Conservation (phyloP, 1,139 yeast genomes). For the Pichia sp. region DNA sequence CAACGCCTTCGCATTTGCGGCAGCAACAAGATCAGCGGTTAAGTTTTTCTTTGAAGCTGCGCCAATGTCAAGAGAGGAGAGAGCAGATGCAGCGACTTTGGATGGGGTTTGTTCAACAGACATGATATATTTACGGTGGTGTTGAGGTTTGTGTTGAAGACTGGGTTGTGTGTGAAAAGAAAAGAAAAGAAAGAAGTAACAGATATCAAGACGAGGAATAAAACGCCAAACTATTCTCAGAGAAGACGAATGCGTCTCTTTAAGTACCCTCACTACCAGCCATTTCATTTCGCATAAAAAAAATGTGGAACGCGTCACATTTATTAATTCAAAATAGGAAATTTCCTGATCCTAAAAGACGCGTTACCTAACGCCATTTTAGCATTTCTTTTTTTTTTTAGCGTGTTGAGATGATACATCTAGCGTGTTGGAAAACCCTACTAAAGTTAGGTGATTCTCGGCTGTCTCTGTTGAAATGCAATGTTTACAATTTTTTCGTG, state of each 20-base stretch:
- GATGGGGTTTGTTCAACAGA: constrained; percentile 36
- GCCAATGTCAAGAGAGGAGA: constrained; percentile 30
- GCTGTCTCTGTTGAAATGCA: no score
- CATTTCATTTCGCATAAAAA: no score
- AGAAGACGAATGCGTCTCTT: not conserved
- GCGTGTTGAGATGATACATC: no score
- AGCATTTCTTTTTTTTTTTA: no score
- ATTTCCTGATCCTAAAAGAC: no score
- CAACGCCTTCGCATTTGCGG: constrained; percentile 24
- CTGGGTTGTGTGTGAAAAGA: not conserved
- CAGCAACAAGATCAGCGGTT: constrained; percentile 18
- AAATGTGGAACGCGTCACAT: no score
- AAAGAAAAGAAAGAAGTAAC: not conserved
- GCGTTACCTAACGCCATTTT: no score
- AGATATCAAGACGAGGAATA: no score
- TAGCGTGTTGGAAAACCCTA: no score
- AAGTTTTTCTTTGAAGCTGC: constrained; percentile 25
- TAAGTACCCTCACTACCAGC: not conserved
- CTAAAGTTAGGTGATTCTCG: no score
- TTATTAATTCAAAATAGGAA: no score
- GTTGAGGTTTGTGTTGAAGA: not conserved
- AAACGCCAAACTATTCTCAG: not conserved
- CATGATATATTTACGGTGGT: constrained; percentile 12
- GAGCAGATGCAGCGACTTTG: constrained; percentile 34
- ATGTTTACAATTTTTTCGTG: no score